Evolutionary conservation across 2,329 filamentous ascomycete species (phyloP).

Genomic region (Epichloe gansuensis): DNA sequence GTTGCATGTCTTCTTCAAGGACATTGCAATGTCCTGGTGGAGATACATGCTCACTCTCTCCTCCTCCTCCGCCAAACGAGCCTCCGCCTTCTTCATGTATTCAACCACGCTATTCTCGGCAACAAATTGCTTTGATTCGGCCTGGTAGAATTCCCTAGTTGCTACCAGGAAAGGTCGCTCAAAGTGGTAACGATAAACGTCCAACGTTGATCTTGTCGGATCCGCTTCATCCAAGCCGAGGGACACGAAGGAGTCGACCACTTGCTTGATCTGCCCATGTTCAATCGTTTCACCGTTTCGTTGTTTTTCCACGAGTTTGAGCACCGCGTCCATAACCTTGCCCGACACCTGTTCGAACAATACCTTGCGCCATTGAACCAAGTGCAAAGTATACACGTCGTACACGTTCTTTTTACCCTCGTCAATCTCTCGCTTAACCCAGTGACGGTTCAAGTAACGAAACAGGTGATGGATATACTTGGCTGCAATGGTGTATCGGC

Average conservation of each 20-base stretch:
- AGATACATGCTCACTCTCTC: conserved; percentile 86
- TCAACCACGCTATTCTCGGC: conserved; percentile 96
- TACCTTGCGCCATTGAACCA: conserved; percentile 89
- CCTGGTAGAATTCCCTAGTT: conserved; percentile 75
- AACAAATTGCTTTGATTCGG: conserved; percentile 87
- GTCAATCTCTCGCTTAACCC: conserved; percentile 98
- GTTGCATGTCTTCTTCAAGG: conserved; percentile 78
- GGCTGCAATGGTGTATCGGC: conserved; percentile 84
- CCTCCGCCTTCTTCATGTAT: conserved; percentile 99
- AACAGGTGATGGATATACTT: conserved; percentile 98
- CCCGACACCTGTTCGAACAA: conserved; percentile 73
- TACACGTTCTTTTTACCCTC: conserved; percentile 98
- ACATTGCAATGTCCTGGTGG: conserved; percentile 74
- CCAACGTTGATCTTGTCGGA: conserved; percentile 82
- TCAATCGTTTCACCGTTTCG: conserved; percentile 96
- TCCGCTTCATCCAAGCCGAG: conserved; percentile 89
- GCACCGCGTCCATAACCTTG: conserved; percentile 88
- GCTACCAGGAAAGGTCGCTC: conserved; percentile 82
- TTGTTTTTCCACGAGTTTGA: conserved; percentile 94
- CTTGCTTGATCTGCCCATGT: conserved; percentile 89
- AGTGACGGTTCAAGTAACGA: conserved; percentile 90
- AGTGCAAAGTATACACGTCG: conserved; percentile 91
- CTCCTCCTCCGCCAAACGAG: conserved; percentile 81
- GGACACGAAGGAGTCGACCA: conserved; percentile 93
- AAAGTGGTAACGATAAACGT: conserved; percentile 87